Conservation (phyloP, 2,329 filamentous ascomycete species). For the Colletotrichum limetticola region DNA sequence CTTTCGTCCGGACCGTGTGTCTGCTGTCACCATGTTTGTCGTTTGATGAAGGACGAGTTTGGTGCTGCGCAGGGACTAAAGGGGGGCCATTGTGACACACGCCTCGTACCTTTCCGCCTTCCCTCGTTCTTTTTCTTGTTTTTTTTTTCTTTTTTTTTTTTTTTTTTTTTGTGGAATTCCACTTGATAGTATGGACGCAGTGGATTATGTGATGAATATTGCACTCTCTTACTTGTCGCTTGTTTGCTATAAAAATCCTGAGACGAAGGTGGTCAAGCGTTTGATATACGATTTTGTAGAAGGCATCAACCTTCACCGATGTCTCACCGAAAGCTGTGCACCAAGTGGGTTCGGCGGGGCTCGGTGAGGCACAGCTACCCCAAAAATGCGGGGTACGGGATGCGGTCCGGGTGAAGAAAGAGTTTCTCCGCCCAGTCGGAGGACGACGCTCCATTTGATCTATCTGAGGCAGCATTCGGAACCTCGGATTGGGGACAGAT, state of each 20-base stretch:
- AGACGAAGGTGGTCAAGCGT: not conserved
- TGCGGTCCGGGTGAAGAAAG: not conserved
- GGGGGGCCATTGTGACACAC: not conserved
- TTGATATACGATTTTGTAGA: not conserved
- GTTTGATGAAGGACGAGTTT: not conserved
- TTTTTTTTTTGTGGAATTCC: too few species aligned
- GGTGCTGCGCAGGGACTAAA: not conserved
- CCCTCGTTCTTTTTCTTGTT: too few species aligned
- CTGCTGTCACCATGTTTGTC: not conserved
- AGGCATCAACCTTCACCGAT: not conserved
- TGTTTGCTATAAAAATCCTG: too few species aligned
- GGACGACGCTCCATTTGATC: slow-evolving; percentile 33
- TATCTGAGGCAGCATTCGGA: slow-evolving; percentile 15
- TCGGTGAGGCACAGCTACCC: not conserved
- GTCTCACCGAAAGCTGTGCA: not conserved
- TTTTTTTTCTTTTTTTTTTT: too few species aligned
- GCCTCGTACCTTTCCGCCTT: too few species aligned
- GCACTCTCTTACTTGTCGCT: too few species aligned
- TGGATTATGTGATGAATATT: too few species aligned
- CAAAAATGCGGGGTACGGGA: not conserved
- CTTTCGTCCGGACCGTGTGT: too few species aligned
- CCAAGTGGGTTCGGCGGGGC: not conserved
- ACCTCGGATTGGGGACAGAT: not conserved
- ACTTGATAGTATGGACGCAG: too few species aligned
- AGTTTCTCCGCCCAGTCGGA: slow-evolving; percentile 29